Conservation (phyloP, 2,329 filamentous ascomycete species). For the Sporothrix euskadiensis region DNA sequence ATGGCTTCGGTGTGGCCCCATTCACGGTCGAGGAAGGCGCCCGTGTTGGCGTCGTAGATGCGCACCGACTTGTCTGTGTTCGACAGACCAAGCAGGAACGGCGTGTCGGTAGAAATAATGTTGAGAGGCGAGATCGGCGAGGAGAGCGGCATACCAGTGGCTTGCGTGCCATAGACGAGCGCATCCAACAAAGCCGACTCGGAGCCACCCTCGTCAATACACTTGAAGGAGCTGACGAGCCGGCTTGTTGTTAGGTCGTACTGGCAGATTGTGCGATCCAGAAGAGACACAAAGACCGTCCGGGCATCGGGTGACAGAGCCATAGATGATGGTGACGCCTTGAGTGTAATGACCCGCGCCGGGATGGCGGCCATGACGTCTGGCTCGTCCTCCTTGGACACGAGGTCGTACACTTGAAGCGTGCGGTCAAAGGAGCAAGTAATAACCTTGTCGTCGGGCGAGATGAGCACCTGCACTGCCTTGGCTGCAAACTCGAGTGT, state of each 20-base stretch:
- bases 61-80: slow-evolving; percentile 95
- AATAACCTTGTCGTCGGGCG: slow-evolving; percentile 72
- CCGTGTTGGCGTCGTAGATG: slow-evolving; percentile 78
- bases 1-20: slow-evolving; percentile 96
- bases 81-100: slow-evolving; percentile 81
- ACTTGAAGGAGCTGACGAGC: slow-evolving; percentile 73
- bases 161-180: slow-evolving; percentile 63
- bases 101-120: slow-evolving; percentile 45
- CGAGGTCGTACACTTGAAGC: slow-evolving; percentile 76
- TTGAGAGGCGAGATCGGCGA: neutral
- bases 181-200: slow-evolving; percentile 85
- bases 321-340: slow-evolving; percentile 86
- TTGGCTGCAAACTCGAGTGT: slow-evolving; percentile 91
- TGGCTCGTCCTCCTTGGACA: slow-evolving; percentile 65
- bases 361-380: slow-evolving; percentile 75
- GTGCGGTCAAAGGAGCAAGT: slow-evolving; percentile 89
- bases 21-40: slow-evolving; percentile 78
- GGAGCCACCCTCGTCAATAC: slow-evolving; percentile 73
- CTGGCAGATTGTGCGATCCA: slow-evolving; percentile 62
- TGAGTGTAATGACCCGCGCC: slow-evolving; percentile 74
- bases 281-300: slow-evolving; percentile 58
- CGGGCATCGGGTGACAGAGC: slow-evolving; percentile 63
- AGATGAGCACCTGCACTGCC: slow-evolving; percentile 72
- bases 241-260: slow-evolving; percentile 69
- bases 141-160: slow-evolving; percentile 27